A percentile compares a stretch with the other conserved stretches of the same genome.
phyloP scores from a whole-genome alignment of 75 land plant genomes.

The Picea glauca region DNA sequence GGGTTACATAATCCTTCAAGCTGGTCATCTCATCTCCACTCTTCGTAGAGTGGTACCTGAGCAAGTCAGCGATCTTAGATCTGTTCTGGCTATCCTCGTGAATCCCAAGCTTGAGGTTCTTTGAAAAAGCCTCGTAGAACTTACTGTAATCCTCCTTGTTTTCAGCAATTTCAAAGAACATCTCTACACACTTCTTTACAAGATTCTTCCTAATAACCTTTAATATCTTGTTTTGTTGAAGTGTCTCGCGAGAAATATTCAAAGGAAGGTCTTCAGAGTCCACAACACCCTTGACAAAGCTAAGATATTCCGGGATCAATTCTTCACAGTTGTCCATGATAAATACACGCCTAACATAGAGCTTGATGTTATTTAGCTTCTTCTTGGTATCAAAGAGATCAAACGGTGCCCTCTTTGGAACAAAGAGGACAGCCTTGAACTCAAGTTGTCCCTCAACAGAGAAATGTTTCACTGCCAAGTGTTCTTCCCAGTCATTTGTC shows the following conservation, averaged over 20 bases:
- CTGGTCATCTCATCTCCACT: conserved; percentile 83
- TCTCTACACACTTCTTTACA: conserved; percentile 68
- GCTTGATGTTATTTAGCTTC: conserved; percentile 84
- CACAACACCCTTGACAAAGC: conserved; percentile 77
- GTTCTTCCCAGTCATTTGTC: conserved; percentile 76
- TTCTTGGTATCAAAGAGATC: conserved; percentile 70
- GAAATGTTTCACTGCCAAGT: conserved; percentile 79
- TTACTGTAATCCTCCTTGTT: conserved; percentile 63
- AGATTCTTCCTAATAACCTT: conserved; percentile 77
- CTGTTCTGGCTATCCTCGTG: conserved; percentile 66
- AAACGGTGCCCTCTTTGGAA: conserved; percentile 77
- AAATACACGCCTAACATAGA: conserved; percentile 75
- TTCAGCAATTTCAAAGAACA: conserved; percentile 67
- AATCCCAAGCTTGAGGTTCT: conserved; percentile 70
- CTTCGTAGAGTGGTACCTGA: conserved; percentile 71
- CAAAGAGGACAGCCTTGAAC: conserved; percentile 72
- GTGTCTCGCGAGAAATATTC: conserved; percentile 68
- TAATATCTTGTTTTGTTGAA: conserved; percentile 70
- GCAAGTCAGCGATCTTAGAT: conserved; percentile 61
- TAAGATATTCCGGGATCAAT: conserved; percentile 71
- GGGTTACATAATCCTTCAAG: conserved; percentile 77
- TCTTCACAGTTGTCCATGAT: conserved; percentile 92
- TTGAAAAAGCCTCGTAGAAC: conserved; percentile 62
- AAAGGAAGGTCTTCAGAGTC: conserved; percentile 75
- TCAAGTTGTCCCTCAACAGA: conserved; percentile 86